Evolutionary conservation across 2,329 filamentous ascomycete species (phyloP), one percentile per base, ranked within the genome.

Genomic region (Ploettnerulaceae sp.): DNA sequence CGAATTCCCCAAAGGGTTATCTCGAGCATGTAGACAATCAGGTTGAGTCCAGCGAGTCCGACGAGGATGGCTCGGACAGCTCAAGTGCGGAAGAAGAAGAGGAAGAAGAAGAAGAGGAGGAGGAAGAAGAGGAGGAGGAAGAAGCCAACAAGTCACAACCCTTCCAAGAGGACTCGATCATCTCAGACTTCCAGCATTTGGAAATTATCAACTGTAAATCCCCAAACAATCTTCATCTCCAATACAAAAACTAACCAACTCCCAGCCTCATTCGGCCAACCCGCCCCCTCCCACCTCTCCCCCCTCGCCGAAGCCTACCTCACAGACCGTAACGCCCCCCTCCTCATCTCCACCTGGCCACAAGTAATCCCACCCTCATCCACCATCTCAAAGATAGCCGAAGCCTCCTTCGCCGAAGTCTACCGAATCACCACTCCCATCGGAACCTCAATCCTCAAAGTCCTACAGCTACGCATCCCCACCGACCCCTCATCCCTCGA

Each of bases 321-420:
- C 25, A 50, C 42, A 2, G 56, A 62, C 32, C 34, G 45, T 7
- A 45, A 51, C 3, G 22, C 36, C 1, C 18, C 33, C 3, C 32
- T 61, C 7, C 14, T 22, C 3, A 42, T 52, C 5, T 43, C 32
- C 6, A 45, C 48, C 3, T 84, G 80, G 79, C 64, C 70, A 22
- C 77, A 82, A 42, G 69, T 83, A 22, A 78, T 78, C 38, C 73
- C 74, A 0, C 64, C 69, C 0, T 71, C 69, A 12, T 73, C 76
- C 56, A 63, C 64, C 26, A 77, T 83, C 38, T 69, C 71, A 33
- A 84, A 84, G 64, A 83, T 84, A 40, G 79, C 80, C 7, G 80
- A 84, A 60, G 79, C 80, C 4, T 83, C 80, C 2, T 84, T 77
- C 55, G 79, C 80, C 5, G 80, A 84, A 59, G 78, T 84, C 7